A percentile compares a stretch with the other conserved stretches of the same genome.
These are phyloP conservation scores for Colletotrichum eleusines DNA, from an alignment of 2,329 filamentous ascomycete species.

Conservation along the genomic window DNA sequence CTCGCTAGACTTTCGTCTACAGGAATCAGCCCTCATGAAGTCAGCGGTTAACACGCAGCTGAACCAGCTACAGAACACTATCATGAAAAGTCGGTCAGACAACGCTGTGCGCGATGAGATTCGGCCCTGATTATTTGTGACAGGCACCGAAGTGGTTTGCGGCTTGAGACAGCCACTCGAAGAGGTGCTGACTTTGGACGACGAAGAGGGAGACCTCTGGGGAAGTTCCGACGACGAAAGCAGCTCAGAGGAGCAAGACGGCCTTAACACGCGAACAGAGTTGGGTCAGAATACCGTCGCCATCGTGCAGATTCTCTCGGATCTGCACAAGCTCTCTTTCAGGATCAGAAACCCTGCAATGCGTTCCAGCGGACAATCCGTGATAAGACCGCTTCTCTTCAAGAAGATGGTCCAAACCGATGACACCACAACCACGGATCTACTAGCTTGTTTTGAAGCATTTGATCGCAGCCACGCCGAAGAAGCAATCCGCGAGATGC, in stretches of 20 bases:
- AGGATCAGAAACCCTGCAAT: not conserved
- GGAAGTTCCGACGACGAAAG: too few relatives aligned
- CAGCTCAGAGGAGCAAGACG: not conserved
- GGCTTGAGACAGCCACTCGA: not conserved
- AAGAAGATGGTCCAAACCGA: not conserved
- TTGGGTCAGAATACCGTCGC: conserved; percentile 17
- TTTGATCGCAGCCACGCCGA: not conserved
- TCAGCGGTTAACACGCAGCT: not conserved
- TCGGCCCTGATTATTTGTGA: too few relatives aligned
- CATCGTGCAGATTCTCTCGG: conserved; percentile 6
- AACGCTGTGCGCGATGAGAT: too few relatives aligned
- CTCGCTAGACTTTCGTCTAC: conserved; percentile 21
- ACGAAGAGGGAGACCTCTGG: not conserved
- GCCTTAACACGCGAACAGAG: not conserved
- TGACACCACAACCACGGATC: not conserved
- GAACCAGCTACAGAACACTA: not conserved
- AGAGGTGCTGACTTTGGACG: not conserved
- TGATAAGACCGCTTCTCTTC: not conserved
- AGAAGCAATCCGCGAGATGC: conserved; percentile 7
- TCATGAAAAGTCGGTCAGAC: not conserved
- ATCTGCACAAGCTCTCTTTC: conserved; percentile 11
- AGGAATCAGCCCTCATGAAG: not conserved
- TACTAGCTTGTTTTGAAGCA: not conserved
- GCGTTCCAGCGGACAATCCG: not conserved
- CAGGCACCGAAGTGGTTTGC: conserved; percentile 11